These are phyloP conservation scores for Metschnikowia anglica DNA, from an alignment of 805 yeast species.

Conservation along the genomic window DNA sequence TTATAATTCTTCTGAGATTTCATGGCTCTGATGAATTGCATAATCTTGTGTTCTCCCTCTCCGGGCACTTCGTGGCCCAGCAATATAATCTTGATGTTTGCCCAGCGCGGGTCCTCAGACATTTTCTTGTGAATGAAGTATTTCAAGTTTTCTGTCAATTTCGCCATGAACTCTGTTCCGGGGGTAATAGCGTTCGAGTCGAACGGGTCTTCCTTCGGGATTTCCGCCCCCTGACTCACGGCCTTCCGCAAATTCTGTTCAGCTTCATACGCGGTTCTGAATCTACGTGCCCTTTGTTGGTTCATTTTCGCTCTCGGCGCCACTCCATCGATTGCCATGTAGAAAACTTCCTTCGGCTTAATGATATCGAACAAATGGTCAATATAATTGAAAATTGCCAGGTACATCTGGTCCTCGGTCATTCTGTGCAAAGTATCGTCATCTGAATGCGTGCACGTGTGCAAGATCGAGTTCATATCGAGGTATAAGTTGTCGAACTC, in stretches of 20 bases:
- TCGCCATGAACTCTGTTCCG: conserved; percentile 95
- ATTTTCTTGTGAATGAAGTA: conserved; percentile 88
- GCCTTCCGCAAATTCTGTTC: conserved; percentile 77
- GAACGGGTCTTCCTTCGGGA: conserved; percentile 82
- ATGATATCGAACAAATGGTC: conserved; percentile 89
- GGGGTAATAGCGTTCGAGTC: conserved; percentile 95
- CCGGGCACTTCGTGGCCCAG: conserved; percentile 98
- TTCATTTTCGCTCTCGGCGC: conserved; percentile 99
- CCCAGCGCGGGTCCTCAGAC: conserved; percentile 85
- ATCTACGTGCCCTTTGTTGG: conserved; percentile 95
- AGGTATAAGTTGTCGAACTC: conserved; percentile 93
- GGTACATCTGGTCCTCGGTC: conserved; percentile 88
- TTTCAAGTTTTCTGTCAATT: conserved; percentile 73
- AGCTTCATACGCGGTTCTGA: conserved; percentile 90
- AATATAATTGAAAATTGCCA: conserved; percentile 89
- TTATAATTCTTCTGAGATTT: conserved; percentile 73
- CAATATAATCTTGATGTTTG: conserved; percentile 67
- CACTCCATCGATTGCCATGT: conserved; percentile 98
- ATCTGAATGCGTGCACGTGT: conserved; percentile 85
- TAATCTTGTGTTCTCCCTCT: conserved; percentile 97
- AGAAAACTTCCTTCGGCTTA: conserved; percentile 80
- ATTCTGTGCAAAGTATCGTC: conserved; percentile 58
- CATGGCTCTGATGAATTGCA: conserved; percentile 82
- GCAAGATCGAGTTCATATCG: conserved; percentile 97
- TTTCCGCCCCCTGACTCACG: conserved; percentile 62